phyloP scores from a whole-genome alignment of 768 basidiomycete genomes.

The Boletus fagicola region DNA sequence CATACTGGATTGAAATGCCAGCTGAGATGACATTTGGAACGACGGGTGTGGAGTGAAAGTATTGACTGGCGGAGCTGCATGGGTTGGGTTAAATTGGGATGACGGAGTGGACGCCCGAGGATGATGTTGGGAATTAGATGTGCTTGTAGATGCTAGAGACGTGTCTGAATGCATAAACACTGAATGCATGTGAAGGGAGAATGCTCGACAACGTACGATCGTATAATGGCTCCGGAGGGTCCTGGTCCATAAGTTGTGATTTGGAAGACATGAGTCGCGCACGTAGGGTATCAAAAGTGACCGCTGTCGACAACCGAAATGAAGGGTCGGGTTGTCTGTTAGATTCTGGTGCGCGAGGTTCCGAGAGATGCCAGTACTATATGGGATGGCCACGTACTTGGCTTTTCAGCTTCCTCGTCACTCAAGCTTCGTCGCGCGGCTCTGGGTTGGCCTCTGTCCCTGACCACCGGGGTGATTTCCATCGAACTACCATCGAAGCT shows the following conservation, averaged over 20 bases:
- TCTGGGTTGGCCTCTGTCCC: conserved; percentile 44
- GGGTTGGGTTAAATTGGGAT: conserved; percentile 38
- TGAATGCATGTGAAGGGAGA: background rate
- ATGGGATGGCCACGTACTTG: conserved; percentile 42
- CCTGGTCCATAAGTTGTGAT: conserved; percentile 38
- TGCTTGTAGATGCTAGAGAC: conserved; percentile 16
- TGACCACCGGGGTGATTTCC: conserved; percentile 50
- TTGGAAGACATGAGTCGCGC: conserved; percentile 42
- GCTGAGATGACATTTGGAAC: conserved; percentile 53
- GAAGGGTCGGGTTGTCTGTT: conserved; percentile 35
- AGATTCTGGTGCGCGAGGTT: conserved; percentile 20
- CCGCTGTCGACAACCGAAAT: conserved; percentile 43
- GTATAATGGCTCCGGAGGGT: conserved; percentile 30
- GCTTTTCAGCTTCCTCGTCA: conserved; percentile 63
- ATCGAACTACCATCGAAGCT: conserved; percentile 62
- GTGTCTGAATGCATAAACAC: conserved; percentile 12
- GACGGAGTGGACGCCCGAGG: conserved; percentile 29
- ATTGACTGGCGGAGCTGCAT: conserved; percentile 45
- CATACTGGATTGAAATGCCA: conserved; percentile 56
- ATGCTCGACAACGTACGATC: conserved; percentile 34
- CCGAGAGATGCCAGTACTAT: conserved; percentile 4
- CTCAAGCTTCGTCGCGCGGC: conserved; percentile 59
- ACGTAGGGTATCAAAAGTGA: conserved; percentile 46
- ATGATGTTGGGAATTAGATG: conserved; percentile 16
- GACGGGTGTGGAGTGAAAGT: conserved; percentile 54